Evolutionary conservation across 2,329 filamentous ascomycete genomes (phyloP), one percentile per base, ranked within the genome.

Genomic region (Paecilomyces sp.): DNA sequence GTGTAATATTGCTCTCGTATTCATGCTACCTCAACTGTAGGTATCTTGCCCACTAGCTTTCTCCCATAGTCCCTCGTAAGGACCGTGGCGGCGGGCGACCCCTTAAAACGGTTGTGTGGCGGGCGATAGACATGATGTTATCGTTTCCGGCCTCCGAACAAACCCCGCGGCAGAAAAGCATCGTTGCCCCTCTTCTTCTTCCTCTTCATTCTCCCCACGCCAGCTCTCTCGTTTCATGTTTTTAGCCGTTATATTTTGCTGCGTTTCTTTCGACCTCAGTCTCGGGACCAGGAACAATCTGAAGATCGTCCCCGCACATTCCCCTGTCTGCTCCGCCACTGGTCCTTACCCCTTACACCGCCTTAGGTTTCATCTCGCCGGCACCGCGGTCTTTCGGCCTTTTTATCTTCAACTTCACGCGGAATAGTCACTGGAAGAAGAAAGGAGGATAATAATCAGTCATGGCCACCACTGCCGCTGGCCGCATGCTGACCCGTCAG

Each of bases 401-500:
- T 9, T 33, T 51, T 28, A 28, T 28, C 24, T 6, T 25, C 51
- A 53, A 25, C 51, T 53, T 34, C 18, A 13, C 25, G 18, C 15
- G 25, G 54, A 31, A 52, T 12, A 33, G 11, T n/a, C 7, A 24
- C 11, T 30, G 25, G 22, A 58, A 57, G 2, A 13, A 15, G 53
- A 22, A 18, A 25, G 33, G 30, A 55, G 5, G 28, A 36, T 12
- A 50, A 50, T 28, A 13, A 61, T 68, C 58, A 47, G 18, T 18
- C 55, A 79, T 79, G 73, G 74, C 78, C 59, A 77, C 77, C 50
- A 75, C 79, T 55, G 66, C 73, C 36, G 73, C 75, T 50, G 74
- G 80, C 79, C 62, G 87, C 62, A 85, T 97, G 64, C 85, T 99
- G 54, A 80, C 84, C 67, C 87, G 90, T 60, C 93, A 97, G 78